Conservation (phyloP, 1,139 yeast genomes). For the Saccharomyces pastorianus region DNA sequence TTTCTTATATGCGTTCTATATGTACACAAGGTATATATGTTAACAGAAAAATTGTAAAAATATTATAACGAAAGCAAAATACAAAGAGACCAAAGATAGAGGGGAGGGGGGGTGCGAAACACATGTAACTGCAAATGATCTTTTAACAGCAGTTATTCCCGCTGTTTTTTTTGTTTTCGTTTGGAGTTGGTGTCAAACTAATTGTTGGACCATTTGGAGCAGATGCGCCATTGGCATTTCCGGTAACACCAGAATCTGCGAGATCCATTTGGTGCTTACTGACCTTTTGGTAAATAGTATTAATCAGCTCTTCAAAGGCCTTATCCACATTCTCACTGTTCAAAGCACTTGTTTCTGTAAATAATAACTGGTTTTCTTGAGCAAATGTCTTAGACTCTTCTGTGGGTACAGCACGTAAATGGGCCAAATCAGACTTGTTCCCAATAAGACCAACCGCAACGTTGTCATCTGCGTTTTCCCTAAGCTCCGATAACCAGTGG, state of each 20-base stretch:
- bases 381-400: slow-evolving; percentile 36
- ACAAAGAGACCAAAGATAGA: not conserved
- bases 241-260: slow-evolving; percentile 40
- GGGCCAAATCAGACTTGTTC: no score
- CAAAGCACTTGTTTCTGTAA: slow-evolving; percentile 93
- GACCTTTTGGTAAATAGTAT: slow-evolving; percentile 89
- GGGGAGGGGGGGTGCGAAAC: not conserved
- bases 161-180: no score
- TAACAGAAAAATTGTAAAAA: not conserved
- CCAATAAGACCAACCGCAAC: no score
- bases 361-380: slow-evolving; percentile 79
- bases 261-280: slow-evolving; percentile 81
- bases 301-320: slow-evolving; percentile 86
- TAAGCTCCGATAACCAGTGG: no score
- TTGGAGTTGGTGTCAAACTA: slow-evolving; percentile 47
- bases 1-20: not conserved
- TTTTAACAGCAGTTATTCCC: slow-evolving; percentile 56
- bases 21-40: not conserved
- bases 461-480: no score
- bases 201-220: slow-evolving; percentile 75
- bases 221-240: slow-evolving; percentile 8
- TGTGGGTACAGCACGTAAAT: no score
- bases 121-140: not conserved
- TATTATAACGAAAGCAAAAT: not conserved
- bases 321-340: slow-evolving; percentile 91